Percentiles rank a stretch among this genome's conserved stretches.
Conservation (phyloP, 2,329 filamentous ascomycete genomes). For the Chalaropsis thielavioides region DNA sequence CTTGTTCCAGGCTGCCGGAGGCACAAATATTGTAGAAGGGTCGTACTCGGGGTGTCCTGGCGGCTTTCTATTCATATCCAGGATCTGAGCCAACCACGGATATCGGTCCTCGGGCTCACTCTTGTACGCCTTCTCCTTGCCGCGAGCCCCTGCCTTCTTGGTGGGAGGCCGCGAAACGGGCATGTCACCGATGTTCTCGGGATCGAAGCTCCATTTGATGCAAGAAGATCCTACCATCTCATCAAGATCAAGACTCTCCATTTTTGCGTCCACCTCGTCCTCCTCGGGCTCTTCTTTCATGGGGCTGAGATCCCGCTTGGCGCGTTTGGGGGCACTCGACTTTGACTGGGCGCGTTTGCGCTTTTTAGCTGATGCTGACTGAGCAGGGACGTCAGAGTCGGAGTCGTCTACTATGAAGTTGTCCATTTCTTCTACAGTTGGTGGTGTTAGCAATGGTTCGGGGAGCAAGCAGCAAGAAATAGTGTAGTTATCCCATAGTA, state of each 20-base stretch:
- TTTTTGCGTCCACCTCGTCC: constrained; percentile 31
- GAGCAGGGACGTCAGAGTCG: constrained; percentile 55
- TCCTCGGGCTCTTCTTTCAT: constrained; percentile 26
- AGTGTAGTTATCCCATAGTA: neutral
- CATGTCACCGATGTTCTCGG: constrained; percentile 28
- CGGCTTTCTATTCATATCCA: constrained; percentile 70
- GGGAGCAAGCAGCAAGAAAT: neutral
- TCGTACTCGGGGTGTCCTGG: constrained; percentile 78
- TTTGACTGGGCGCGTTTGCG: constrained; percentile 51
- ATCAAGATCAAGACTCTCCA: constrained; percentile 37
- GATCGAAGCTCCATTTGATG: constrained; percentile 61
- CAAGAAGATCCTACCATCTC: constrained; percentile 26
- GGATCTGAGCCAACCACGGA: constrained; percentile 73
- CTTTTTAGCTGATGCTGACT: constrained; percentile 45
- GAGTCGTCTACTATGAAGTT: constrained; percentile 84
- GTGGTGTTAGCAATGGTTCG: constrained; percentile 14
- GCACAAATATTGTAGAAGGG: constrained; percentile 79
- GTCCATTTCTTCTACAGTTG: constrained; percentile 50
- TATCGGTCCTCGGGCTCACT: constrained; percentile 78
- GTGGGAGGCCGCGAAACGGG: constrained; percentile 20
- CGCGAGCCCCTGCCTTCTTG: constrained; percentile 23
- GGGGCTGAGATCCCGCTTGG: constrained; percentile 27
- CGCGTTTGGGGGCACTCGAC: constrained; percentile 45
- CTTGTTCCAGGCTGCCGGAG: constrained; percentile 59
- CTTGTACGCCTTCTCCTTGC: constrained; percentile 56